Base-by-base conservation (phyloP, 2,329 filamentous ascomycete genomes). In the Amesomyces nigricolor region DNA sequence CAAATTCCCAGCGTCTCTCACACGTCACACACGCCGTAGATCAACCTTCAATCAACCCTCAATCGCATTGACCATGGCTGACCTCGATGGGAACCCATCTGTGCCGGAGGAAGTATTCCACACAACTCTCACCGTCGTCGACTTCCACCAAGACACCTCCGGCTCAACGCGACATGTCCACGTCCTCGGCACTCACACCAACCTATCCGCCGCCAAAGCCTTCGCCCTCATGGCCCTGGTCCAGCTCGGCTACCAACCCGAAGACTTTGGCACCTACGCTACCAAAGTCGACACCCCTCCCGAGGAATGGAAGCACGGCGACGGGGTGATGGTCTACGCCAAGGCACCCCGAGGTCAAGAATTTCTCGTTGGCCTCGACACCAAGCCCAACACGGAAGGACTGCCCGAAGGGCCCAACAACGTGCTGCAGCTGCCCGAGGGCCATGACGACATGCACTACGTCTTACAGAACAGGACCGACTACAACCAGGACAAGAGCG, bases 391-490 rank as follows among this genome's bases (percentile, higher is more conserved):
- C 60, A 67, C 66, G 44, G 66, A 68, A 44, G 49, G 59, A 2
- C 62, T 72, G 3, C 43, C 57, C 1, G 59, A 59, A 0, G 47
- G 47, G 3, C 6, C 55, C 1, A 54, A 66, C 30, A 61, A 66
- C 39, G 56, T 54, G 5, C 38, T 56, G 1, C 13, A 59, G 2
- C 60, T 71, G 13, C 65, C 64, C 10, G 45, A 59, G n/a, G 64
- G 62, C 5, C 61, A 63, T 17, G 57, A 66, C 3, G 62, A 66
- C 40, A 64, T 77, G 54, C 68, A 73, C 57, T 73, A 73, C 62
- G 69, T 76, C 11, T 54, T 76, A 49, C 72, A 75, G 62, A 74
- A 70, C 5, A 68, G 63, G n/a, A 66, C 72, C 32, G 66, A 75
- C 62, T 75, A 75, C 64, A 69, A 70, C 53, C 63, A 64, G 38